phyloP scores from a whole-genome alignment of 2,329 filamentous ascomycete species.

The Cladophialophora chaetospira region DNA sequence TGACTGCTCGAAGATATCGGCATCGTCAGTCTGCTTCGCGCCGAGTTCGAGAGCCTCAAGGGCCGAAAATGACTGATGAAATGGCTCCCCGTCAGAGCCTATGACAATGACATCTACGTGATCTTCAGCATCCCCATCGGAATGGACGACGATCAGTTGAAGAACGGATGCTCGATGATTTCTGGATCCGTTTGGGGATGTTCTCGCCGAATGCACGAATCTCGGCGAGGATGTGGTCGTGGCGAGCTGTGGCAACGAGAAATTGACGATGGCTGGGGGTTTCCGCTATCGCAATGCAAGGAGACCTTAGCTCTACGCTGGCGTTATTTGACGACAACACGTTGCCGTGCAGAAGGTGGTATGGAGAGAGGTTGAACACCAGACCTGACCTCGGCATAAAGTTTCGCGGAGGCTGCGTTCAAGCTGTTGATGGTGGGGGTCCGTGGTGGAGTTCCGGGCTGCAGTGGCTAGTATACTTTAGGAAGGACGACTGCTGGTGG shows the following conservation, averaged over 20 bases:
- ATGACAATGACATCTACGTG: conserved; percentile 26
- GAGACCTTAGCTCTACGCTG: no score
- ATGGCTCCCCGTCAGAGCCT: conserved; percentile 27
- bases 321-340: no score
- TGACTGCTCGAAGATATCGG: not conserved
- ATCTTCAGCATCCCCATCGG: conserved; percentile 24
- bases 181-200: not conserved
- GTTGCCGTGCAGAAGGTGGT: no score
- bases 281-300: no score
- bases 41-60: conserved; percentile 26
- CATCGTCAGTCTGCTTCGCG: not conserved
- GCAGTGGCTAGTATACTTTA: no score
- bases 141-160: not conserved
- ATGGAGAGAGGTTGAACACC: no score
- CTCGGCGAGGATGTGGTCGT: not conserved
- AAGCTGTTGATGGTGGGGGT: no score
- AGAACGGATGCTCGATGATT: not conserved
- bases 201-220: not conserved
- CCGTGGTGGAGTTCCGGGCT: no score
- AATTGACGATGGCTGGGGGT: not conserved
- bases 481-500: no score
- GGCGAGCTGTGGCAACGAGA: not conserved
- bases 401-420: no score
- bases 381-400: no score
- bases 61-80: conserved; percentile 27